phyloP scores from a whole-genome alignment of 2,329 filamentous ascomycete genomes.

The Biscogniauxia mediterranea region DNA sequence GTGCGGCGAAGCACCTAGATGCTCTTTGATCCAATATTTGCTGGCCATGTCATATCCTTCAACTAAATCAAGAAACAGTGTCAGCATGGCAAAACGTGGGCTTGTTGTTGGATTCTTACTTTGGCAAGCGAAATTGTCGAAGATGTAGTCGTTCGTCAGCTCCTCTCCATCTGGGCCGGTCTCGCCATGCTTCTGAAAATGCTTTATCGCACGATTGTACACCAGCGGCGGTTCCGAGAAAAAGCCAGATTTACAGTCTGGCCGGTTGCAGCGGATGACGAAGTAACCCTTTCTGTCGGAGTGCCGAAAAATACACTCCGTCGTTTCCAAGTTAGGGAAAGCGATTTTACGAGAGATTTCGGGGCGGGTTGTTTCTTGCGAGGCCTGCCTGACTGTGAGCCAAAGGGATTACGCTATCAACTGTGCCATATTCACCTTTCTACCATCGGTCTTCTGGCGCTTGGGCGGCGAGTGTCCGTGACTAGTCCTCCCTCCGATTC shows the following conservation, averaged over 20 bases:
- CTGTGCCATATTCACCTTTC: constrained; percentile 14
- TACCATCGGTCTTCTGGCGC: constrained; percentile 18
- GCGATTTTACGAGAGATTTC: constrained; percentile 25
- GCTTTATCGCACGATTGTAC: constrained; percentile 30
- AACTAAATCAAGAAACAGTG: constrained; percentile 18
- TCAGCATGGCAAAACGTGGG: neutral
- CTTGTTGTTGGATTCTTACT: constrained; percentile 12
- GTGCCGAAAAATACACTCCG: constrained; percentile 32
- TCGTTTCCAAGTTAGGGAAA: constrained; percentile 27
- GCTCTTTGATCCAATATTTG: constrained; percentile 31
- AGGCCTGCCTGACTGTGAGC: constrained; percentile 13
- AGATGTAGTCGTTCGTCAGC: constrained; percentile 32
- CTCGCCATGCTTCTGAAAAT: constrained; percentile 27
- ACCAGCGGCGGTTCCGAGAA: constrained; percentile 29
- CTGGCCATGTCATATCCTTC: constrained; percentile 26
- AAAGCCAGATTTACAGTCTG: constrained; percentile 19
- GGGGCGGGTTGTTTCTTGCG: constrained; percentile 5
- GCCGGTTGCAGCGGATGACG: constrained; percentile 28
- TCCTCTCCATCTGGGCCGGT: constrained; percentile 12
- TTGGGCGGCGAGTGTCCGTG: constrained; percentile 11
- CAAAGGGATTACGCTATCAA: neutral
- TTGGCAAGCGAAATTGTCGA: constrained; percentile 29
- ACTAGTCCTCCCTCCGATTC: constrained; percentile 6
- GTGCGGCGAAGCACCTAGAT: constrained; percentile 26
- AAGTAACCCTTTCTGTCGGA: constrained; percentile 24